Base-by-base conservation (phyloP, 768 basidiomycete genomes). In the Termitomyces sp. region DNA sequence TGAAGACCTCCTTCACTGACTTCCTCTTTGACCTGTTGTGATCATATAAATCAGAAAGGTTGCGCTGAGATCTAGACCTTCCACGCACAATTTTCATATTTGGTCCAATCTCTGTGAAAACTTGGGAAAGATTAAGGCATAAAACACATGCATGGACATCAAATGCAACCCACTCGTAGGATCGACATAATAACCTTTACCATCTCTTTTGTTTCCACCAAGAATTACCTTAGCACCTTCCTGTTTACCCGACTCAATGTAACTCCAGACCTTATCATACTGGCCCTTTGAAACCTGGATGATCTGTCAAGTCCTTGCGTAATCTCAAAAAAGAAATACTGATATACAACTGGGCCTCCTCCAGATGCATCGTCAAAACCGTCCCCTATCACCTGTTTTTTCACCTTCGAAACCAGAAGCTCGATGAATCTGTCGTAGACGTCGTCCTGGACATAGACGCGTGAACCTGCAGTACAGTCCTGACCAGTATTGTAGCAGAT, bases 401-500 rank as follows among this genome's bases (percentile, higher is more conserved):
- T 84, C 20, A 88, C 85, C 69, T 87, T 88, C 22, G 76, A 73
- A 13, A 88, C 81, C 42, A 94, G 74, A 55, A 87, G 63, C 31
- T 78, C 71, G 33, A 95, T 67, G 70, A 97, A 95, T 69, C 85
- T 87, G 69, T 97, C 92, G 69, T 97, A 91, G 54, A 95, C 79
- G 24, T 81, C 80, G 55, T 94, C 89, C 68, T 98, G 94, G 22
- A 93, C 93, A 68, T 91, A 94, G 39, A 95, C 75, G 15, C 95
- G 84, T 36, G 93, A 95, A 42, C 95, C 93, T 24, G 94, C 94
- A 3, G 91, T 93, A 72, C 95, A 97, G 68, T 93, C 91, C 72
- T 96, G 92, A n/a, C 93, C 92, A 37, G 89, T 85, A 66, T 93
- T 93, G 73, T 91, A 94, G 65, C 88, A 86, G 57, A 95, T 88